Evolutionary conservation across 768 basidiomycete genomes (phyloP).

Genomic region (Crepidotus variabilis): DNA sequence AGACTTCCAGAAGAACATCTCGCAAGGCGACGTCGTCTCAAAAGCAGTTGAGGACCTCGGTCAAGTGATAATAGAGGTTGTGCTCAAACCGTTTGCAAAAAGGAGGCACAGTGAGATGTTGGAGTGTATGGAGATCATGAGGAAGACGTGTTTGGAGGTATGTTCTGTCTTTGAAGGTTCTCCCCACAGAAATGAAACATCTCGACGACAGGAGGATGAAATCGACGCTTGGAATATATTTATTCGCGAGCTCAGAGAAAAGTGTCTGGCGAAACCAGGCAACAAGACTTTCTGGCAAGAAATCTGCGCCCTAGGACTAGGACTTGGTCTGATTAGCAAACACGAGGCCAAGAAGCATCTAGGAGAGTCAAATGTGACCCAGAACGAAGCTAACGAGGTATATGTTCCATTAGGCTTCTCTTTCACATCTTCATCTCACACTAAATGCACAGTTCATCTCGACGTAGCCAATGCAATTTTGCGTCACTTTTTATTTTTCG

Average conservation of each 20-base stretch:
- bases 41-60: constrained; percentile 84
- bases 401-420: neutral
- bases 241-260: constrained; percentile 50
- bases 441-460: constrained; percentile 1
- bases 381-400: constrained; percentile 53
- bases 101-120: constrained; percentile 67
- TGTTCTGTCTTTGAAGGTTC: constrained; percentile 12
- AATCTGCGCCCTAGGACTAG: constrained; percentile 44
- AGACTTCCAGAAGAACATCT: constrained; percentile 73
- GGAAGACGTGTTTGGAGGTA: constrained; percentile 64
- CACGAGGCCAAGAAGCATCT: constrained; percentile 59
- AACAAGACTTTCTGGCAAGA: constrained; percentile 68
- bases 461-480: neutral
- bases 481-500: neutral
- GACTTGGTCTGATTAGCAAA: constrained; percentile 58
- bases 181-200: neutral
- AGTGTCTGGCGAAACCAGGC: constrained; percentile 51
- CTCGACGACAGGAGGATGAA: constrained; percentile 64
- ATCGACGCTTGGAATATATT: constrained; percentile 83
- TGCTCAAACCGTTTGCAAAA: constrained; percentile 65
- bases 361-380: constrained; percentile 53
- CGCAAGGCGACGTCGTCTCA: constrained; percentile 72
- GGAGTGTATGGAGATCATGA: constrained; percentile 66
- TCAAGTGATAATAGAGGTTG: constrained; percentile 65
- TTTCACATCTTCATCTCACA: too few relatives aligned